These are phyloP conservation scores for Lenwebbia sp. DNA, from an alignment of 345 rosid genomes.

Conservation along the genomic window DNA sequence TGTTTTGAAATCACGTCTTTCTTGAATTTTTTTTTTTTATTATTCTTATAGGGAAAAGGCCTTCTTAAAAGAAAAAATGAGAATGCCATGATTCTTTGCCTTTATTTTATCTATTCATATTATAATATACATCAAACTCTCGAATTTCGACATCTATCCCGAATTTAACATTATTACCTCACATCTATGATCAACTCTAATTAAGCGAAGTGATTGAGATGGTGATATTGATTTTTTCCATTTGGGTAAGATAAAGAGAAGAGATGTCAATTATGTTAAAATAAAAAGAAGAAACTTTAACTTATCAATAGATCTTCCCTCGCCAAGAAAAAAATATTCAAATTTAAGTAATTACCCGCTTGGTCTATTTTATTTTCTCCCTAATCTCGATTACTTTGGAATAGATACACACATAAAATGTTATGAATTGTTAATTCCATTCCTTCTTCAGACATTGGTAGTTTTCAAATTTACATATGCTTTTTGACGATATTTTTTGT, in stretches of 20 bases:
- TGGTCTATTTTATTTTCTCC: too few species aligned
- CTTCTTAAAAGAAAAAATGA: not conserved
- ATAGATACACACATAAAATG: too few species aligned
- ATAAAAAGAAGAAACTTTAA: too few species aligned
- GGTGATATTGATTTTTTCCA: not conserved
- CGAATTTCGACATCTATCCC: not conserved
- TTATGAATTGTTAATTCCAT: not conserved
- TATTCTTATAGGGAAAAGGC: fast-evolving
- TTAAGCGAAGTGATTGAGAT: not conserved
- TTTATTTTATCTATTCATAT: not conserved
- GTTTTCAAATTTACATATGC: not conserved
- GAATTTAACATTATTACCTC: too few species aligned
- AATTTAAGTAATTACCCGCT: fast-evolving
- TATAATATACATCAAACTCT: not conserved
- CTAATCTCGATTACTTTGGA: too few species aligned
- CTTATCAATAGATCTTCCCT: fast-evolving
- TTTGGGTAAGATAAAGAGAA: fast-evolving
- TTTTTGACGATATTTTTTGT: not conserved
- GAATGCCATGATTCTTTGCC: not conserved
- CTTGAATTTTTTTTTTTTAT: not conserved
- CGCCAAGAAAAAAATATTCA: fast-evolving
- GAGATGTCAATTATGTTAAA: too few species aligned
- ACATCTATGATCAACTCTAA: not conserved
- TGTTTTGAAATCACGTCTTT: too few species aligned
- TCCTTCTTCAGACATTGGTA: not conserved